Evolutionary conservation across 2,329 filamentous ascomycete species (phyloP).

Genomic region (Dactylellina drechsleri): DNA sequence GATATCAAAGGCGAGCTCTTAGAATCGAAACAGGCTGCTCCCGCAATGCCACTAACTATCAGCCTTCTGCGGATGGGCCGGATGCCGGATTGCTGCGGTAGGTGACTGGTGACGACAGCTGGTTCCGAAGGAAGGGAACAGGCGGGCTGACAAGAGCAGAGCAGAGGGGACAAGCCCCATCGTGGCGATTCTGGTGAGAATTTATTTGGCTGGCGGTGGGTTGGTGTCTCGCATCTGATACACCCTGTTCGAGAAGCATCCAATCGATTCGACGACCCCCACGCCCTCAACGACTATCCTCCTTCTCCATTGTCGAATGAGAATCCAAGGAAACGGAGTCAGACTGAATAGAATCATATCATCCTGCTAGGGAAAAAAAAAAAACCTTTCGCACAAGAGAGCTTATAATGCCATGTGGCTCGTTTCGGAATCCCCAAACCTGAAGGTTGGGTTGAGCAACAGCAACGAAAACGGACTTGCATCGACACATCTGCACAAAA

Average conservation of each 20-base stretch:
- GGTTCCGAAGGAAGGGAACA: slow-evolving; percentile 17
- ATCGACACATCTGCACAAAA: slow-evolving; percentile 49
- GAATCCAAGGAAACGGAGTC: background rate
- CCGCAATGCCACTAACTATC: slow-evolving; percentile 2
- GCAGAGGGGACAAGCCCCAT: slow-evolving; percentile 48
- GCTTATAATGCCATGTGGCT: slow-evolving; percentile 53
- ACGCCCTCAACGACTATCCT: slow-evolving; percentile 15
- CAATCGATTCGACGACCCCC: slow-evolving; percentile 32
- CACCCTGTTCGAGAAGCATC: slow-evolving; percentile 23
- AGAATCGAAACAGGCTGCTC: too few species aligned
- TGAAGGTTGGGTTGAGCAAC: slow-evolving; percentile 12
- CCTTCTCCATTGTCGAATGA: slow-evolving; percentile 39
- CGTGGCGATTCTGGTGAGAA: slow-evolving; percentile 36
- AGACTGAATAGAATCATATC: too few species aligned
- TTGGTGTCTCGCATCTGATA: slow-evolving; percentile 32
- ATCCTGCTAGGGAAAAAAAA: slow-evolving; percentile 10
- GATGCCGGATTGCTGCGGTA: slow-evolving; percentile 35
- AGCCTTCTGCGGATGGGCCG: slow-evolving; percentile 39
- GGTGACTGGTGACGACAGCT: slow-evolving; percentile 32
- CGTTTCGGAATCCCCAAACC: slow-evolving; percentile 11
- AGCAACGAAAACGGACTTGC: slow-evolving; percentile 53
- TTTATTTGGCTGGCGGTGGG: slow-evolving; percentile 21
- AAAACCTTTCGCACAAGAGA: slow-evolving; percentile 28
- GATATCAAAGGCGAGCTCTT: too few species aligned
- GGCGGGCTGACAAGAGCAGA: slow-evolving; percentile 23